phyloP scores from a whole-genome alignment of 495 filamentous ascomycete species.

The Astrocystis sublimbata region DNA sequence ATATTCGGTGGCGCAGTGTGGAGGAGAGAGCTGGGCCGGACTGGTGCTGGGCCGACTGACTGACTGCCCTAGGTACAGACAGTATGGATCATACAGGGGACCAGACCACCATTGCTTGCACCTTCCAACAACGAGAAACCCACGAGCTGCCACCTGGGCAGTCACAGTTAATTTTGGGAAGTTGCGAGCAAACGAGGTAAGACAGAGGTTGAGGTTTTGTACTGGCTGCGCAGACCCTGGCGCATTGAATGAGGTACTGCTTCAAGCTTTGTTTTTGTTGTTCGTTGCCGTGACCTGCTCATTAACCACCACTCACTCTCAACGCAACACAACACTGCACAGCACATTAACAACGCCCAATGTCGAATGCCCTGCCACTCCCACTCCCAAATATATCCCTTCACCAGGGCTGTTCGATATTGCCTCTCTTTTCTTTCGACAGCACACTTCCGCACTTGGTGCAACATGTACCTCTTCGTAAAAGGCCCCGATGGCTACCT shows the following conservation, averaged over 20 bases:
- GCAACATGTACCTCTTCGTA: constrained; percentile 1
- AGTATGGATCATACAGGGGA: too few species aligned
- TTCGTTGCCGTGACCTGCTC: background rate
- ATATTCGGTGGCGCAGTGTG: constrained; percentile 25
- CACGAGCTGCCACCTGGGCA: too few species aligned
- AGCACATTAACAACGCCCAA: too few species aligned
- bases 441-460: background rate
- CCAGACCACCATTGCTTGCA: background rate
- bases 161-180: background rate
- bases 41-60: background rate
- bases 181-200: background rate
- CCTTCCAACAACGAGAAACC: background rate
- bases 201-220: background rate
- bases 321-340: too few species aligned
- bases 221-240: background rate
- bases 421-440: background rate
- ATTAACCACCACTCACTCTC: background rate
- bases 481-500: too few species aligned
- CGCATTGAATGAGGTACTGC: too few species aligned
- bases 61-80: too few species aligned
- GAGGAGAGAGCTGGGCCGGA: constrained; percentile 4
- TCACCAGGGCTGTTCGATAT: too few species aligned
- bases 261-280: too few species aligned
- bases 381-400: too few species aligned
- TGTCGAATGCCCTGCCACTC: too few species aligned